phyloP scores from a whole-genome alignment of 208 protist species.

The Trypanosoma scelopori region DNA sequence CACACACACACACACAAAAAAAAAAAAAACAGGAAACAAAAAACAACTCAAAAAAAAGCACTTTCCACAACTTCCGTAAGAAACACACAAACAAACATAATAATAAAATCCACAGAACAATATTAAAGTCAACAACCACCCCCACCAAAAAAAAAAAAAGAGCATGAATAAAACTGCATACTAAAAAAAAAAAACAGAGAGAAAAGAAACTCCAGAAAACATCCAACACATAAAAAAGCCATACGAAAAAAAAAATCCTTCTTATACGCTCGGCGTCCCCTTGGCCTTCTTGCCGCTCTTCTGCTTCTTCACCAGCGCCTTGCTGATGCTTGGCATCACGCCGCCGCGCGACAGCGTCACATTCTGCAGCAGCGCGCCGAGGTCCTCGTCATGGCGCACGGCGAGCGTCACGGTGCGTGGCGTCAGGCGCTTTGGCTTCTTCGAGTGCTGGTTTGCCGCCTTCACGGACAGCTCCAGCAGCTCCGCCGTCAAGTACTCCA shows the following conservation, averaged over 20 bases:
- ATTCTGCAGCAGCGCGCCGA: conserved; percentile 56
- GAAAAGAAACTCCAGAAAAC: too few species aligned
- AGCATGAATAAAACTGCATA: neutral
- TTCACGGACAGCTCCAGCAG: conserved; percentile 85
- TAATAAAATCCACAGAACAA: conserved; percentile 18
- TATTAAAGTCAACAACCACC: conserved; percentile 6
- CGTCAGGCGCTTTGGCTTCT: conserved; percentile 70
- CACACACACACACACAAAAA: neutral
- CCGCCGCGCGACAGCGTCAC: conserved; percentile 80
- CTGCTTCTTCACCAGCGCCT: conserved; percentile 81
- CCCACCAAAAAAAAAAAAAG: neutral
- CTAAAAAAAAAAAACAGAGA: conserved; percentile 16
- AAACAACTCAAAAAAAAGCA: too few species aligned
- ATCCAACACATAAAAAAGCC: neutral
- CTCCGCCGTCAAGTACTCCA: conserved; percentile 97
- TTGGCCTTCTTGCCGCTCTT: conserved; percentile 60
- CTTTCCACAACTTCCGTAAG: too few species aligned
- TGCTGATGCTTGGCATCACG: conserved; percentile 82
- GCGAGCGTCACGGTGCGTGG: conserved; percentile 75
- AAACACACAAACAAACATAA: too few species aligned
- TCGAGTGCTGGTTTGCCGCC: conserved; percentile 61
- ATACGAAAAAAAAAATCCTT: conserved; percentile 21
- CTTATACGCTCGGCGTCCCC: conserved; percentile 55
- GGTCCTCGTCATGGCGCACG: conserved; percentile 82
- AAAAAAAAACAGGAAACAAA: conserved; percentile 10